A percentile compares a stretch with the other conserved stretches of the same genome.
Evolutionary conservation across 2,329 filamentous ascomycete species (phyloP).

Genomic region (Ophiostoma sp.): DNA sequence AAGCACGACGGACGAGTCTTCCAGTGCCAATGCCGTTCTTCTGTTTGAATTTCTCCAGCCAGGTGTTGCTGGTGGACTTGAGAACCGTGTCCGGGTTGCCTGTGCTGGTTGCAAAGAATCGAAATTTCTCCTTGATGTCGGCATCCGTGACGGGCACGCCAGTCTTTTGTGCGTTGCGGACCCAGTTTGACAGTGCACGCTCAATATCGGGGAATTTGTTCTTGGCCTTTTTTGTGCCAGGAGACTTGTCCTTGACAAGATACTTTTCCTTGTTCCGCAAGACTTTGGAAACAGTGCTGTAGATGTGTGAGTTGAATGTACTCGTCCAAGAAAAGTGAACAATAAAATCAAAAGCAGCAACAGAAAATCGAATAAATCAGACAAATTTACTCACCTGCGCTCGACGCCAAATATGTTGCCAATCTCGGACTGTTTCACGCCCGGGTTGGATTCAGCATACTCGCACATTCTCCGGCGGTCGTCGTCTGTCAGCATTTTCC

Average conservation of each 20-base stretch:
- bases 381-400: constrained; percentile 72
- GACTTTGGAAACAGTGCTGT: constrained; percentile 97
- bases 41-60: constrained; percentile 95
- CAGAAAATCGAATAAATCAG: neutral
- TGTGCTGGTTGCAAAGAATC: constrained; percentile 74
- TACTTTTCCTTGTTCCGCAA: constrained; percentile 94
- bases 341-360: neutral
- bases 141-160: constrained; percentile 73
- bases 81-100: constrained; percentile 68
- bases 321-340: neutral
- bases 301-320: neutral
- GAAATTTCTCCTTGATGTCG: constrained; percentile 82
- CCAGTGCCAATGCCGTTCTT: constrained; percentile 65
- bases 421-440: constrained; percentile 93
- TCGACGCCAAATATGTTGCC: constrained; percentile 94
- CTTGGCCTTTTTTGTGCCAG: constrained; percentile 73
- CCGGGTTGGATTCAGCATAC: constrained; percentile 87
- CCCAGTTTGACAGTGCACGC: constrained; percentile 83
- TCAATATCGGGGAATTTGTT: constrained; percentile 89
- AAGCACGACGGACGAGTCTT: constrained; percentile 55
- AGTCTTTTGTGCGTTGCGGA: constrained; percentile 74
- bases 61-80: constrained; percentile 70
- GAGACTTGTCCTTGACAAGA: constrained; percentile 75
- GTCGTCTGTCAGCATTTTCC: constrained; percentile 86
- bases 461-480: constrained; percentile 92